Base-by-base conservation (phyloP, 202 grass and related monocot species). In the Carex arenaria region DNA sequence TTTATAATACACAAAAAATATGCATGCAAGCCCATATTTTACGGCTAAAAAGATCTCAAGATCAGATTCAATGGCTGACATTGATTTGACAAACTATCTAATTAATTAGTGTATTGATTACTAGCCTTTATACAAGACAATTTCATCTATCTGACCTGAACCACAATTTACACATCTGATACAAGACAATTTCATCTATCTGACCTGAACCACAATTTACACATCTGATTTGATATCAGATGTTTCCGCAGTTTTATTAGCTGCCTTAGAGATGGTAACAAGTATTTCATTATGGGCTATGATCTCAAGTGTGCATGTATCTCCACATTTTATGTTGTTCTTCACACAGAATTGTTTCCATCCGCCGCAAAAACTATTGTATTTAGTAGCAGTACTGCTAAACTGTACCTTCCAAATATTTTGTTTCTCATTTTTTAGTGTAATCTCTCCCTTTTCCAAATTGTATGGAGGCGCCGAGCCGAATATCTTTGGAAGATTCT, bases 261-360 rank as follows among this genome's bases (percentile, higher is more conserved):
- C 32, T 34, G 32, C 32, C 32, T 82, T 82, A 31, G 80, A 55
- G 63, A 68, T 31, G 17, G 36, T 19, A 10, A 73, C 70, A 1
- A 47, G 12, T 4, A 73, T 51, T 51, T 73, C 70, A 47, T 47
- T 70, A 22, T 66, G 31, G 15, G 67, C 2, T 2, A 92, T 0
- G 28, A 92, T 64, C 3, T 67, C 79, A 67, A 92, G 87, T 49
- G 67, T 82, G 59, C 87, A 92, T 0, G 83, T 1, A 10, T 92
- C 87, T 2, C 90, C 85, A 23, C 4, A 10, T 73, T 89, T 86
- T 7, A 92, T 60, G 2, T 1, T 10, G 82, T 87, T 85, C 11
- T 85, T 77, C 49, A 10, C 1, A 55, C 60, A 89, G 53, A 92
- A 89, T 0, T 5, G 47, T 15, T 3, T 67, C 90, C 84, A 92